phyloP scores from a whole-genome alignment of 208 protist genomes.

The Blechomonas ayalai region DNA sequence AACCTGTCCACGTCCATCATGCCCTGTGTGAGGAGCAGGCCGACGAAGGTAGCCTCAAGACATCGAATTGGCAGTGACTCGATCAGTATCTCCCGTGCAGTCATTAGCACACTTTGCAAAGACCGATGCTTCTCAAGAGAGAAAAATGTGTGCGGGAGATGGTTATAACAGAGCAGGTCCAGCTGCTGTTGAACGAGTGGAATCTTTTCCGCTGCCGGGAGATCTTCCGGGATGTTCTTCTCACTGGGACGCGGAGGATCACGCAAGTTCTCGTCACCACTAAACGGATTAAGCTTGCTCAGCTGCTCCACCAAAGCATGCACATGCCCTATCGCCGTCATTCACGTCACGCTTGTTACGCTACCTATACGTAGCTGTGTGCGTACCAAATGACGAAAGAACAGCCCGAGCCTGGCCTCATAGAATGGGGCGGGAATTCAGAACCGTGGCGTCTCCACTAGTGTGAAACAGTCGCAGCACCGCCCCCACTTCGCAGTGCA shows the following conservation, averaged over 20 bases:
- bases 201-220: conserved; percentile 45
- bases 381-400: neutral
- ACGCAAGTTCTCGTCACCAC: conserved; percentile 28
- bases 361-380: conserved; percentile 2
- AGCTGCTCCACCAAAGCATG: conserved; percentile 51
- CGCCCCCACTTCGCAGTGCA: neutral
- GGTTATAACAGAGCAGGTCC: conserved; percentile 81
- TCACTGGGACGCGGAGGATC: conserved; percentile 67
- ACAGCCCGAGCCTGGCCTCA: too few relatives aligned
- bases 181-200: conserved; percentile 66
- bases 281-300: conserved; percentile 59
- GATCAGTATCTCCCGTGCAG: conserved; percentile 66
- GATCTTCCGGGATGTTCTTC: conserved; percentile 36
- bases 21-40: conserved; percentile 69
- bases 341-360: too few relatives aligned
- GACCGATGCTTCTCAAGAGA: conserved; percentile 84
- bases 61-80: conserved; percentile 89
- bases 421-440: too few relatives aligned
- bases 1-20: conserved; percentile 75
- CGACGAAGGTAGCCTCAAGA: conserved; percentile 88
- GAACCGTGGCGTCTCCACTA: too few relatives aligned
- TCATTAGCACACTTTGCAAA: conserved; percentile 74
- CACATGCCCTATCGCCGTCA: conserved; percentile 8
- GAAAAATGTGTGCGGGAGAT: conserved; percentile 88
- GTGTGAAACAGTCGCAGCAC: neutral